Conservation (phyloP, 495 filamentous ascomycete species). For the Penicillium diatomitis region DNA sequence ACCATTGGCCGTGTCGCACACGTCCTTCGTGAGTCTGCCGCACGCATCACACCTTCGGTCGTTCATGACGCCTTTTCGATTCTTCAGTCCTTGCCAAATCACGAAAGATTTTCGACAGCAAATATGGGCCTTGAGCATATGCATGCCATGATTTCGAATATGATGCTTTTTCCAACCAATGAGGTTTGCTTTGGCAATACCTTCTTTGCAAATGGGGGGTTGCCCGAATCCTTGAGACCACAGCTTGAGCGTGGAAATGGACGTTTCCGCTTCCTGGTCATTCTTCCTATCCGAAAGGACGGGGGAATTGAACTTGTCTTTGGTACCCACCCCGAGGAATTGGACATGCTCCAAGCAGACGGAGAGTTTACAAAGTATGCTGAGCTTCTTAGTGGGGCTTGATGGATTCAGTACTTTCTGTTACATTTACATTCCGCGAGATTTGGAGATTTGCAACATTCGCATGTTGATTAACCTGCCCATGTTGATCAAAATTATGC, state of each 20-base stretch:
- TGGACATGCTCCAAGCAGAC: too few species aligned
- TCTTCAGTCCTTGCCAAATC: constrained; percentile 1
- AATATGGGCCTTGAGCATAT: constrained; percentile 5
- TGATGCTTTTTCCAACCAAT: constrained; percentile 2
- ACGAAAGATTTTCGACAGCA: constrained; percentile 1
- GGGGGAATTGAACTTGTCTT: constrained; percentile 3
- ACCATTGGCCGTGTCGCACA: constrained; percentile 3
- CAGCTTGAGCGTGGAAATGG: constrained; percentile 5
- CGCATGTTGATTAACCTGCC: background rate
- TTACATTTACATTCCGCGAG: background rate
- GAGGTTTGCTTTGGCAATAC: constrained; percentile 2
- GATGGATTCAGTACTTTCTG: background rate
- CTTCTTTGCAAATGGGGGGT: constrained; percentile 3
- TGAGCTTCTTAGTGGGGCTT: background rate
- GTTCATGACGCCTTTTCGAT: constrained; percentile 3
- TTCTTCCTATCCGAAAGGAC: constrained; percentile 1
- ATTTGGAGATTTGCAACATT: background rate
- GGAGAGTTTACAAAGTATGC: constrained; percentile 3
- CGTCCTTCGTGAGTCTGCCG: constrained; percentile 2
- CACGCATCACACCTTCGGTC: constrained; percentile 3
- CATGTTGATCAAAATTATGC: too few species aligned
- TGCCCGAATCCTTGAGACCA: constrained; percentile 1
- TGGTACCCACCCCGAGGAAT: constrained; percentile 2
- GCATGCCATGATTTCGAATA: constrained; percentile 6
- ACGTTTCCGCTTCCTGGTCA: constrained; percentile 2